phyloP scores from a whole-genome alignment of 1,139 yeast genomes.

The Lodderomyces margitis region DNA sequence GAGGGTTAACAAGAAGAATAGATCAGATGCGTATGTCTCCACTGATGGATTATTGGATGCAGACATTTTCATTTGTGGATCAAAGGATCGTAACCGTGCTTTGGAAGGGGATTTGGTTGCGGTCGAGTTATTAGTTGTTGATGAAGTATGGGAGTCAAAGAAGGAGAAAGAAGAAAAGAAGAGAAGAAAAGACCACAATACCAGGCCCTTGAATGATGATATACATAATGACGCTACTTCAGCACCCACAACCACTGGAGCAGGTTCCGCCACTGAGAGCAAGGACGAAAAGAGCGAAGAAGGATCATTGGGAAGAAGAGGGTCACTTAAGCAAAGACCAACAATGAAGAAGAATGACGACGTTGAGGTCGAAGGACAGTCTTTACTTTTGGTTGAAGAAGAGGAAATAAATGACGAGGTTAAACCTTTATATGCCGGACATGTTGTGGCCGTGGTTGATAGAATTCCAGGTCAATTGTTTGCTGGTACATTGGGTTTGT shows the following conservation, averaged over 20 bases:
- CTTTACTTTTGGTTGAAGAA: slow-evolving; percentile 85
- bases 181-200: slow-evolving; percentile 74
- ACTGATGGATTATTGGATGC: slow-evolving; percentile 95
- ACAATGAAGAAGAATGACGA: slow-evolving; percentile 98
- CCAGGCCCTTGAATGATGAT: slow-evolving; percentile 52
- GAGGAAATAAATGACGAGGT: slow-evolving; percentile 92
- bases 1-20: slow-evolving; percentile 90
- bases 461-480: slow-evolving; percentile 96
- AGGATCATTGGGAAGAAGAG: slow-evolving; percentile 66
- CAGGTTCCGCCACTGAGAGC: slow-evolving; percentile 17
- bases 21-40: slow-evolving; percentile 96
- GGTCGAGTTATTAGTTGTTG: slow-evolving; percentile 87
- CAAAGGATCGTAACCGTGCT: slow-evolving; percentile 98
- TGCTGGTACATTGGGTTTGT: slow-evolving; percentile 86
- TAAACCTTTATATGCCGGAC: slow-evolving; percentile 96
- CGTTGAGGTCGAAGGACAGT: slow-evolving; percentile 97
- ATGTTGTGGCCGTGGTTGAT: slow-evolving; percentile 95
- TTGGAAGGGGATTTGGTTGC: slow-evolving; percentile 96
- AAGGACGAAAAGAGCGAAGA: slow-evolving; percentile 21
- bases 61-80: slow-evolving; percentile 95
- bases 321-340: slow-evolving; percentile 92
- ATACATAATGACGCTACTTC: slow-evolving; percentile 71
- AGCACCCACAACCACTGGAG: slow-evolving; percentile 24
- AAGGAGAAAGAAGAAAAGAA: slow-evolving; percentile 97
- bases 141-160: slow-evolving; percentile 96